Percentiles rank a stretch among this genome's conserved stretches.
Evolutionary conservation across 768 basidiomycete species (phyloP).

Genomic region (Lactarius deliciosus): DNA sequence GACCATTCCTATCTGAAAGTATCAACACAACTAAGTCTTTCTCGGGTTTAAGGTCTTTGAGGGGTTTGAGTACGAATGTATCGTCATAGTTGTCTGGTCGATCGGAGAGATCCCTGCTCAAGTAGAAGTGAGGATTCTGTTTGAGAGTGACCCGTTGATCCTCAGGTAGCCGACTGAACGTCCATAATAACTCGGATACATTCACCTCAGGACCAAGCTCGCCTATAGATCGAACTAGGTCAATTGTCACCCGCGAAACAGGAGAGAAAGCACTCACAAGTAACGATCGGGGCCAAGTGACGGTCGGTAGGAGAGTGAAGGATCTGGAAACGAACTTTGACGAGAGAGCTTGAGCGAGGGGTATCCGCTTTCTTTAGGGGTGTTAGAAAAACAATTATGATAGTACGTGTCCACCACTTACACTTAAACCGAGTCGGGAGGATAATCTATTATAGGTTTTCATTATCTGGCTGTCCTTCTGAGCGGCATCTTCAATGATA

Average conservation of each 20-base stretch:
- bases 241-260: neutral
- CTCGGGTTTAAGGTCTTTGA: slow-evolving; percentile 22
- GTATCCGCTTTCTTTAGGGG: slow-evolving; percentile 11
- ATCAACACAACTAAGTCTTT: slow-evolving; percentile 22
- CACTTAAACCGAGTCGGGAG: slow-evolving; percentile 19
- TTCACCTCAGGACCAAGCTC: slow-evolving; percentile 23
- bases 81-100: slow-evolving; percentile 13
- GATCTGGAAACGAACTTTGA: slow-evolving; percentile 26
- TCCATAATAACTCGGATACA: slow-evolving; percentile 26
- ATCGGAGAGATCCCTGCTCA: slow-evolving; percentile 24
- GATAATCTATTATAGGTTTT: slow-evolving; percentile 25
- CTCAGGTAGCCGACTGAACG: slow-evolving; percentile 23
- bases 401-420: neutral
- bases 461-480: slow-evolving; percentile 23
- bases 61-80: slow-evolving; percentile 20
- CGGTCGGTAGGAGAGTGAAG: slow-evolving; percentile 22
- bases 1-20: slow-evolving; percentile 22
- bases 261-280: slow-evolving; percentile 7
- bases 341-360: slow-evolving; percentile 10
- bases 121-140: slow-evolving; percentile 26
- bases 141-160: slow-evolving; percentile 26
- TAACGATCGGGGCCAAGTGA: slow-evolving; percentile 18
- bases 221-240: neutral
- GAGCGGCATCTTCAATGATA: slow-evolving; percentile 27
- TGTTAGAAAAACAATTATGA: neutral